Conservation (phyloP, 371 early-diverging fungal species). For the Blastocladiella emersonii region DNA sequence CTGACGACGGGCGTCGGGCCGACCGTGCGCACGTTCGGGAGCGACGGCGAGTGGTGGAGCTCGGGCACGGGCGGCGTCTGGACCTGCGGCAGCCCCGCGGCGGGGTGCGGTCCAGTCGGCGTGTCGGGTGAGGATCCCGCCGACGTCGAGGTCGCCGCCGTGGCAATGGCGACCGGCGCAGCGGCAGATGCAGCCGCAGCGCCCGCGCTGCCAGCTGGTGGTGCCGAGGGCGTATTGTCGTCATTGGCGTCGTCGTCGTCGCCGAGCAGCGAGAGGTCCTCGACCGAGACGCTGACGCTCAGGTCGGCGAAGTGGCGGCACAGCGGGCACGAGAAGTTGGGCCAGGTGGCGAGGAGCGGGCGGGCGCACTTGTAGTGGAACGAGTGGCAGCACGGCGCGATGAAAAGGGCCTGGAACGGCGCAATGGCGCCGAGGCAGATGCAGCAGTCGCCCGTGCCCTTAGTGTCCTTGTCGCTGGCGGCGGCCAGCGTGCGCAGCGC, state of each 20-base stretch:
- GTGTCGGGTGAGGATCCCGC: too few relatives aligned
- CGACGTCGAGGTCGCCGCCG: too few relatives aligned
- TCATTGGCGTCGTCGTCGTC: background rate
- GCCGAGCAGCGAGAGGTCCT: slow-evolving; percentile 10
- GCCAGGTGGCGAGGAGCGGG: slow-evolving; percentile 46
- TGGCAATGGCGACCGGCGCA: too few relatives aligned
- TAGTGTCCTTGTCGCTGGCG: background rate
- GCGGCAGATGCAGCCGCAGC: too few relatives aligned
- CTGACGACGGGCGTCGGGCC: too few relatives aligned
- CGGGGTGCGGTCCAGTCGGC: too few relatives aligned
- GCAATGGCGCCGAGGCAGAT: slow-evolving; percentile 82
- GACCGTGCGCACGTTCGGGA: too few relatives aligned
- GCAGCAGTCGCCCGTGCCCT: slow-evolving; percentile 61
- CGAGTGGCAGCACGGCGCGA: slow-evolving; percentile 87
- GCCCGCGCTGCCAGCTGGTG: too few relatives aligned
- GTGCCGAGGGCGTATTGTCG: too few relatives aligned
- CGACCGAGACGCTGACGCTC: slow-evolving; percentile 65
- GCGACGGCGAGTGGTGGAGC: too few relatives aligned
- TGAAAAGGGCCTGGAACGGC: slow-evolving; percentile 83
- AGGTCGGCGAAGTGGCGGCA: slow-evolving; percentile 89
- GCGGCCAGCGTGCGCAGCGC: background rate
- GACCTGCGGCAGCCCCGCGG: too few relatives aligned
- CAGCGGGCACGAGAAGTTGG: slow-evolving; percentile 83
- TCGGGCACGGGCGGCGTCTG: too few relatives aligned
- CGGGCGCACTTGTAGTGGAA: slow-evolving; percentile 90